phyloP scores from a whole-genome alignment of 176 grass and related monocot genomes.

The Alopecurus myosuroides region DNA sequence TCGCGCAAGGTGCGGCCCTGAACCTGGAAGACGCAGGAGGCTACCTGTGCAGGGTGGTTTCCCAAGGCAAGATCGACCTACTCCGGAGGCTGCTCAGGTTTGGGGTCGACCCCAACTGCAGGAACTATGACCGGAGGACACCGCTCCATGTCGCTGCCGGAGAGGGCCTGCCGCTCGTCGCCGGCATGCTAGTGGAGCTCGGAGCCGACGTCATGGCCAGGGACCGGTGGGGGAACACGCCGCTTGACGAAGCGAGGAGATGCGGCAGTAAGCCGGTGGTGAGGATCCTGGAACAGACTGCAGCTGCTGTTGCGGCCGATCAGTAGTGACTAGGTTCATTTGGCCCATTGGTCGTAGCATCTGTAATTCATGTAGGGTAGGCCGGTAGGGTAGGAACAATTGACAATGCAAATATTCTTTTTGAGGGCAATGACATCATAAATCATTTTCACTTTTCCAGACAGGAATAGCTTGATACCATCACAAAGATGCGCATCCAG shows the following conservation, averaged over 20 bases:
- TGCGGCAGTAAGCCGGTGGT: constrained; percentile 62
- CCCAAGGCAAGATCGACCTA: constrained; percentile 54
- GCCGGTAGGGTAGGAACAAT: background rate
- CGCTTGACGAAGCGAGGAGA: constrained; percentile 63
- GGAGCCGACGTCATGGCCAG: constrained; percentile 53
- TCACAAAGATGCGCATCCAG: background rate
- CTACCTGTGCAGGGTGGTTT: constrained; percentile 61
- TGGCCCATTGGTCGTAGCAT: background rate
- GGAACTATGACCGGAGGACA: constrained; percentile 74
- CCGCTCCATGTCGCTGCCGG: constrained; percentile 68
- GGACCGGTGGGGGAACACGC: constrained; percentile 89
- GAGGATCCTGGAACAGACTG: constrained; percentile 59
- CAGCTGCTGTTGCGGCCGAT: background rate
- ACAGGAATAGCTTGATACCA: background rate
- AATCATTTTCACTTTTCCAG: background rate
- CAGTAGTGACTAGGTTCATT: constrained; percentile 3
- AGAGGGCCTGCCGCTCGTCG: constrained; percentile 69
- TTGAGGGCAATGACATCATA: background rate
- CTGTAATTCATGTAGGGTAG: background rate
- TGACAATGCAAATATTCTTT: constrained; percentile 14
- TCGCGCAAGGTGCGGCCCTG: constrained; percentile 51
- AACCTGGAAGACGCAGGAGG: constrained; percentile 67
- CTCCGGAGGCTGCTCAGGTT: constrained; percentile 54
- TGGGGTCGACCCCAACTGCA: constrained; percentile 76
- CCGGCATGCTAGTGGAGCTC: constrained; percentile 49